Percentiles rank a stretch among this genome's conserved stretches.
These are phyloP conservation scores for Paecilomyces formosus DNA, from an alignment of 2,329 filamentous ascomycete species.

Conservation along the genomic window DNA sequence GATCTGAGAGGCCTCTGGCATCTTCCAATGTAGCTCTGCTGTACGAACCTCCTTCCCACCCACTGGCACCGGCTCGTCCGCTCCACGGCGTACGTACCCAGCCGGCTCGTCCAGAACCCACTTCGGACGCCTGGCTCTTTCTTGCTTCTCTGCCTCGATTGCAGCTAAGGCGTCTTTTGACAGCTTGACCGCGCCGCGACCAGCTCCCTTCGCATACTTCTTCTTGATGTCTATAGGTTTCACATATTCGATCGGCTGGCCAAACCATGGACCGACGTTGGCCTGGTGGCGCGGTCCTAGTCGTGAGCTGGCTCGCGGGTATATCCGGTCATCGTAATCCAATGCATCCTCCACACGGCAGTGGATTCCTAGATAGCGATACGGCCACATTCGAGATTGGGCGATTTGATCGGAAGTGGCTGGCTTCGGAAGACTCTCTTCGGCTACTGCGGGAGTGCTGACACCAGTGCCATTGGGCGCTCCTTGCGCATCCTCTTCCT, in stretches of 20 bases:
- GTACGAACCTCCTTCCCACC: constrained; percentile 68
- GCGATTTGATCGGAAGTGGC: constrained; percentile 81
- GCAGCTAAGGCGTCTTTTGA: constrained; percentile 74
- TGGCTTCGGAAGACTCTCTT: constrained; percentile 49
- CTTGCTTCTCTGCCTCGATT: constrained; percentile 72
- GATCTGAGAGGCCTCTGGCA: constrained; percentile 51
- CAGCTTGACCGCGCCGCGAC: constrained; percentile 69
- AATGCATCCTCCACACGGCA: constrained; percentile 91
- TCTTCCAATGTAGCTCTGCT: constrained; percentile 69
- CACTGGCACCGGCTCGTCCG: constrained; percentile 57
- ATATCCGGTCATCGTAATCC: constrained; percentile 96
- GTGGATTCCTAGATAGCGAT: constrained; percentile 90
- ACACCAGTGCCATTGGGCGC: constrained; percentile 51
- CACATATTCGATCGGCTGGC: constrained; percentile 79
- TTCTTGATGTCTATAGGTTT: constrained; percentile 83
- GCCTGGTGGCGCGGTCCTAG: constrained; percentile 89
- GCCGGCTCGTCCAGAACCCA: constrained; percentile 88
- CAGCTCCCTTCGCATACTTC: constrained; percentile 55
- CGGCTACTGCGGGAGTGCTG: constrained; percentile 55
- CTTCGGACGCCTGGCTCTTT: constrained; percentile 75
- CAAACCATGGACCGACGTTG: constrained; percentile 75
- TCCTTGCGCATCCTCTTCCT: constrained; percentile 58
- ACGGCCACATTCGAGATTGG: constrained; percentile 91
- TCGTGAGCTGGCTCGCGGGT: constrained; percentile 87
- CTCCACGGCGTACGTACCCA: constrained; percentile 78